Evolutionary conservation across 2,329 filamentous ascomycete genomes (phyloP).

Genomic region (Diaporthe caulivora): DNA sequence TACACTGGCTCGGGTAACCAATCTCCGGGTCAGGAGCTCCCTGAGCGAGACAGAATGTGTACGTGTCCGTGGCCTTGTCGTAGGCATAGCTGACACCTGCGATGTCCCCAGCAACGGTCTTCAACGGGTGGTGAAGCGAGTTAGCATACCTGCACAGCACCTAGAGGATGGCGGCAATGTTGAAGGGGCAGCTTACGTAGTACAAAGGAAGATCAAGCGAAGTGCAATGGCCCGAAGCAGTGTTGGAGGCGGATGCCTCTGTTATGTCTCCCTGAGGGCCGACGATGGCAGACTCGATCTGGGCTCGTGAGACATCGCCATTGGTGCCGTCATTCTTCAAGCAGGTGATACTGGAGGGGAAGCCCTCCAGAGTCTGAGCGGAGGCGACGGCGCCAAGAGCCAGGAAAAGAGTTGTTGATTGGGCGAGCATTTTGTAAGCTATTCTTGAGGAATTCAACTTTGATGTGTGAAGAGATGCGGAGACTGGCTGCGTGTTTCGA

Average conservation of each 20-base stretch:
- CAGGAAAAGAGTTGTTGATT: neutral
- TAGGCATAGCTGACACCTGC: neutral
- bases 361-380: neutral
- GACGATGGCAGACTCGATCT: neutral
- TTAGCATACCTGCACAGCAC: neutral
- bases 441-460: neutral
- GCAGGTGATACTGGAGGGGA: neutral
- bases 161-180: neutral
- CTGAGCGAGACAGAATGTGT: neutral
- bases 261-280: neutral
- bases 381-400: neutral
- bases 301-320: neutral
- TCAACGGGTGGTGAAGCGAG: neutral
- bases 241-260: neutral
- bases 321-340: neutral
- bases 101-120: neutral
- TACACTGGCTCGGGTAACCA: neutral
- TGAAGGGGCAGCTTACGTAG: neutral
- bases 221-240: neutral
- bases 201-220: neutral
- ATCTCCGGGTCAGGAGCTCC: neutral
- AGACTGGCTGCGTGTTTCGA: neutral
- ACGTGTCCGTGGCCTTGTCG: neutral
- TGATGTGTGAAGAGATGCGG: neutral
- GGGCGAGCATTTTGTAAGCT: neutral